These are phyloP conservation scores for Echria macrotheca DNA, from an alignment of 495 filamentous ascomycete genomes.

Conservation along the genomic window DNA sequence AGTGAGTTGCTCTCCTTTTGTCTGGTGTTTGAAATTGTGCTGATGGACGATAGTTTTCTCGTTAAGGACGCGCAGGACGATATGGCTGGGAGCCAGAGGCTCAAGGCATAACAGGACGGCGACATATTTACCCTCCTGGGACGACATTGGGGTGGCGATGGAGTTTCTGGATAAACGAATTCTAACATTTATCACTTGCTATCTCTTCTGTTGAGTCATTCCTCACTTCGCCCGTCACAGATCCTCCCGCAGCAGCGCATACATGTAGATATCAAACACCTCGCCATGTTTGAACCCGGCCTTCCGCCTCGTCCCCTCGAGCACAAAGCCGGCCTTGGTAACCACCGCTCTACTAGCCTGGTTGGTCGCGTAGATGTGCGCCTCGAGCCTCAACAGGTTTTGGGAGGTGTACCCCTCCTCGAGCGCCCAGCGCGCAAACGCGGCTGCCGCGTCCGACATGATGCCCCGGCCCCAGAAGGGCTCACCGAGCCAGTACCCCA, in stretches of 20 bases:
- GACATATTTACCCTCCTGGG: no score
- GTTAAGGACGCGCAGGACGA: conserved; percentile 75
- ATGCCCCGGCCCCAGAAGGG: conserved; percentile 36
- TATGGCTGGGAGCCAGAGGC: conserved; percentile 40
- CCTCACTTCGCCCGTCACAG: not conserved
- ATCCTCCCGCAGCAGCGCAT: conserved; percentile 34
- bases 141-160: no score
- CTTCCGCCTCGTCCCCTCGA: conserved; percentile 33
- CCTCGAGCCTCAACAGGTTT: conserved; percentile 31
- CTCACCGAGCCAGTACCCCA: conserved; percentile 38
- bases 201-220: conserved; percentile 39
- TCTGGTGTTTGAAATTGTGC: not conserved
- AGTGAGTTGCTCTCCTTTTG: conserved; percentile 53
- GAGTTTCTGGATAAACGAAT: no score
- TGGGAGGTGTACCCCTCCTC: conserved; percentile 17
- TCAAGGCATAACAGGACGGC: conserved; percentile 26
- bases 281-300: conserved; percentile 30
- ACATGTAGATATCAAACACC: conserved; percentile 27
- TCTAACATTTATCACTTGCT: conserved; percentile 42
- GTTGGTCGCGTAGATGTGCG: conserved; percentile 26
- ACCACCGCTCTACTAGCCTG: conserved; percentile 30
- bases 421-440: conserved; percentile 32
- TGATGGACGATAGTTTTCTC: conserved; percentile 54
- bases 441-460: conserved; percentile 23
- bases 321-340: conserved; percentile 30